These are phyloP conservation scores for Mycosphaerella arachidis DNA, from an alignment of 2,329 filamentous ascomycete species.

Conservation along the genomic window DNA sequence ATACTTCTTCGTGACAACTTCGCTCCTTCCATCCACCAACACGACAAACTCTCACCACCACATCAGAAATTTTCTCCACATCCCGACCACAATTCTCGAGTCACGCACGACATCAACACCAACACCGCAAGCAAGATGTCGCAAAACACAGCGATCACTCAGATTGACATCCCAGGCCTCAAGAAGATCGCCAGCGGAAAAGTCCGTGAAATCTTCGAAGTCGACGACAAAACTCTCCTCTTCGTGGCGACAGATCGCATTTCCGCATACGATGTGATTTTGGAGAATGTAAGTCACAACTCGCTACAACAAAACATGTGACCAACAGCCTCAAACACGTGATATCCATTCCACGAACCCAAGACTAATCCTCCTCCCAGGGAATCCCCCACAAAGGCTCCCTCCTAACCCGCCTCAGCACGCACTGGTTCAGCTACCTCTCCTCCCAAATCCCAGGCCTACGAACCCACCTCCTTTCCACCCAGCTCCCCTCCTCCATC, in stretches of 20 bases:
- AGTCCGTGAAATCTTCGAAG: conserved; percentile 74
- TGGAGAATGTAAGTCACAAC: conserved; percentile 61
- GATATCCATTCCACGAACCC: background rate
- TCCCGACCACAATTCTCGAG: background rate
- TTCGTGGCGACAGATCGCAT: conserved; percentile 87
- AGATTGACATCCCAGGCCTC: conserved; percentile 31
- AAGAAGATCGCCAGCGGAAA: conserved; percentile 60
- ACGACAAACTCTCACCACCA: background rate
- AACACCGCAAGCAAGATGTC: background rate
- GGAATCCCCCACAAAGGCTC: conserved; percentile 65
- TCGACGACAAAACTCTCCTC: conserved; percentile 67
- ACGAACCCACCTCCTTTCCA: conserved; percentile 59
- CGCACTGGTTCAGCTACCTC: conserved; percentile 64
- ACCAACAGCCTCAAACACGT: no score
- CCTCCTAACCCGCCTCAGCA: conserved; percentile 63
- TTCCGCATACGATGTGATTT: conserved; percentile 90
- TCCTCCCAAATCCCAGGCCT: conserved; percentile 53
- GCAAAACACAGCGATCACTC: conserved; percentile 10
- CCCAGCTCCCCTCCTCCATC: conserved; percentile 53
- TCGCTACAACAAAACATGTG: background rate
- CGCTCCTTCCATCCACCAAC: background rate
- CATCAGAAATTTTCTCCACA: background rate
- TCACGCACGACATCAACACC: background rate
- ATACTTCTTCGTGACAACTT: background rate
- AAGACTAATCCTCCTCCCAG: conserved; percentile 35